Evolutionary conservation across 2,329 filamentous ascomycete species (phyloP), one percentile per base, ranked within the genome.

Genomic region (Aspergillus spinulosporus): DNA sequence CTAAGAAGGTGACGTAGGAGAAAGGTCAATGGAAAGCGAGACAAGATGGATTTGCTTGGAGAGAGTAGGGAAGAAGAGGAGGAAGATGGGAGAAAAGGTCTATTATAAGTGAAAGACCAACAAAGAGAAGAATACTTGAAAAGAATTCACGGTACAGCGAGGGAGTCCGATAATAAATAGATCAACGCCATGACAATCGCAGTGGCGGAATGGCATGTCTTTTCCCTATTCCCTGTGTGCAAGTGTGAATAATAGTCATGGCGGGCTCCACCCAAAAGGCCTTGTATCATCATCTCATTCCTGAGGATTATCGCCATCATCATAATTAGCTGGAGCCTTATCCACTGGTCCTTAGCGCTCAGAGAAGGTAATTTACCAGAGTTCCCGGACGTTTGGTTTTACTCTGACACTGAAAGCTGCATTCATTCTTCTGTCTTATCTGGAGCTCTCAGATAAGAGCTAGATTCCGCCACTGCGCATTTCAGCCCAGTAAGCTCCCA

Each of bases 291-390:
- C 60, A 68, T 72, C 14, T 52, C 49, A 47, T 47, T 63, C 70
- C 70, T 72, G 67, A 62, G 66, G 70, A 74, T 74, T 72, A 66
- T 73, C 72, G 71, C 49, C 49, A 52, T 74, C 65, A 67, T 69
- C 57, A 21, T 21, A 21, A 62, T 62, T 62, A 54, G 45, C 46
- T 54, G 39, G 34, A 28, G 28, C 14, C 42, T 45, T 37, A 43
- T 52, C 48, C 48, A 50, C 48, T 14, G 48, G 48, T 14, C 36
- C 11, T 29, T n/a, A 28, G 39, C 39, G 21, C 39, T 43, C 51
- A 53, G 43, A 47, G 42, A 36, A 46, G 21, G 39, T 51, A 51
- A 51, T 51, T 51, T 51, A 51, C 21, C 21, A 21, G 21, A 21
- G 21, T 21, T 21, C 21, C 21, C 21, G 21, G 21, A 21, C 49